Percentiles rank a stretch among this genome's conserved stretches.
Evolutionary conservation across 108 stramenopile species (phyloP).

Genomic region (Fragilariopsis cylindrus): DNA sequence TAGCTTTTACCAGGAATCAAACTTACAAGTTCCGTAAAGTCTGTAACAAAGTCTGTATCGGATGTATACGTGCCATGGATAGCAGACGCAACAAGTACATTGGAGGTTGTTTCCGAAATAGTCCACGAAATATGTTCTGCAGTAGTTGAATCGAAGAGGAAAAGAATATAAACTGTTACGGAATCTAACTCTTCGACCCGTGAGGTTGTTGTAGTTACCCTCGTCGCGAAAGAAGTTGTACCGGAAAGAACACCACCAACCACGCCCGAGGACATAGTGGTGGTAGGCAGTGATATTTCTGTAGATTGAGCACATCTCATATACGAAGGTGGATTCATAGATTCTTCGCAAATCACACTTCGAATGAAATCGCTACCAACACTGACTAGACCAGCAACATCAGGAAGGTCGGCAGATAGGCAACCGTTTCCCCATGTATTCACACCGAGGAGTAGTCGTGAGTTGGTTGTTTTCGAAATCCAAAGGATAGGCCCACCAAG

Average conservation of each 20-base stretch:
- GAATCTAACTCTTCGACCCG: neutral
- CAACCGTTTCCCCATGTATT: neutral
- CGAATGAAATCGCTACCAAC: constrained; percentile 21
- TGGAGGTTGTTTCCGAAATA: neutral
- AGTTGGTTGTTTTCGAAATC: neutral
- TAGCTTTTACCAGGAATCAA: neutral
- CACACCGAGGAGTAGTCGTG: neutral
- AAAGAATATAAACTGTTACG: neutral
- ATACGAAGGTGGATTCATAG: constrained; percentile 37
- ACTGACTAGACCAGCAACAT: neutral
- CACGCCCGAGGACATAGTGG: neutral
- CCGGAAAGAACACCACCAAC: neutral
- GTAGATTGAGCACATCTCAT: constrained; percentile 15
- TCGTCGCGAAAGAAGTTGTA: neutral
- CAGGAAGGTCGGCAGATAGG: neutral
- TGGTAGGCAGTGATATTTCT: neutral
- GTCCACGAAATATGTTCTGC: neutral
- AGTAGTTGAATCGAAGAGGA: neutral
- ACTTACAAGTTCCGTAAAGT: neutral
- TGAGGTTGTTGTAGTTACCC: neutral
- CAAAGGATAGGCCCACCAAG: neutral
- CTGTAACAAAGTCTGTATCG: neutral
- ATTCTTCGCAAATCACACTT: constrained; percentile 10
- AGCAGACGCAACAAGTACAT: neutral
- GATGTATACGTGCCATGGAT: neutral